A percentile compares a stretch with the other conserved stretches of the same genome.
Conservation (phyloP, 495 filamentous ascomycete species). For the Entonaema liquescens region DNA sequence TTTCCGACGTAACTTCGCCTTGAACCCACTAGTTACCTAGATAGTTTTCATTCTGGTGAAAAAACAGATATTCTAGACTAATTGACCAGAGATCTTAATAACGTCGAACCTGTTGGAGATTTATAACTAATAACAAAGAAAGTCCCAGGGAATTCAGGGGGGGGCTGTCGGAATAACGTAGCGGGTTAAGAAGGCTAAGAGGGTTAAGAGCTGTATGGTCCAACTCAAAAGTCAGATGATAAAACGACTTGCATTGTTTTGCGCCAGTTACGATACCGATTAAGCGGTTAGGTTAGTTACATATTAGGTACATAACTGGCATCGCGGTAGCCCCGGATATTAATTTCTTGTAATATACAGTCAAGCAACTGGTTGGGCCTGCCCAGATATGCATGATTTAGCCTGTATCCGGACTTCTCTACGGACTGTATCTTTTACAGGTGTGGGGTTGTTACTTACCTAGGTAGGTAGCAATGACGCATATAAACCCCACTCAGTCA, state of each 20-base stretch:
- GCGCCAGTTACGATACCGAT: conserved; percentile 16
- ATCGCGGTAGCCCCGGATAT: not conserved
- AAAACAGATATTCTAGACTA: not conserved
- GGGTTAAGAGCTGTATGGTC: not conserved
- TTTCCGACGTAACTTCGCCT: not conserved
- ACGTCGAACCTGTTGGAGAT: not conserved
- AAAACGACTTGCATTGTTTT: not conserved
- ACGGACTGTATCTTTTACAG: not conserved
- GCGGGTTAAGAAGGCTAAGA: not conserved
- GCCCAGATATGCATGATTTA: not conserved
- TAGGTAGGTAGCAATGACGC: conserved; percentile 27
- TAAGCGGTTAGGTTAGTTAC: conserved; percentile 10
- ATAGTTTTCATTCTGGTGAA: not conserved
- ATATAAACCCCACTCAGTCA: conserved; percentile 18
- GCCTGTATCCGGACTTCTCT: not conserved
- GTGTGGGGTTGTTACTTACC: conserved; percentile 1
- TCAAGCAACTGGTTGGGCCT: not conserved
- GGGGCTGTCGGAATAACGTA: not conserved
- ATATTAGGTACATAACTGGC: not conserved
- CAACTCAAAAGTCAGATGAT: conserved; percentile 7
- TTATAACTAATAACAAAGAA: not conserved
- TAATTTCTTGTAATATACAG: not conserved
- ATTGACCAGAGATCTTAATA: not conserved
- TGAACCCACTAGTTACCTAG: not conserved
- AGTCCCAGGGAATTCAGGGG: not conserved